Base-by-base conservation (phyloP, 2,329 filamentous ascomycete species). In the Myotisia sp. region DNA sequence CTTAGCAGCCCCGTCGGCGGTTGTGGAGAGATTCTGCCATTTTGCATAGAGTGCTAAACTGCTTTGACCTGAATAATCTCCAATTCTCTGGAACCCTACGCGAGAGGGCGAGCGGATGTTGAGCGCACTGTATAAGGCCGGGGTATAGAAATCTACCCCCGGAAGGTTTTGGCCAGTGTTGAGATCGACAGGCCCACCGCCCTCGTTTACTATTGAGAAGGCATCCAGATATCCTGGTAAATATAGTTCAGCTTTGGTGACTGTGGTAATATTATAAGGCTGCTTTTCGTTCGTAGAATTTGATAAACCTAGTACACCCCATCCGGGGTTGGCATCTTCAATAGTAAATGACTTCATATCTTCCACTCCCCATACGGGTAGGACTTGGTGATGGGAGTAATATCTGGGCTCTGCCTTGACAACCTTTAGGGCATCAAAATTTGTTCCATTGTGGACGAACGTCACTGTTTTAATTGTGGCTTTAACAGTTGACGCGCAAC, bases 401-500 rank as follows among this genome's bases (percentile, higher is more conserved):
- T 26, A 29, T 40, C 65, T 65, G 3, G 53, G 44, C 10, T 36
- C 32, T 5, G 66, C 44, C 6, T 46, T 44, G 2, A 43, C 42
- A 2, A 66, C 48, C 2, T 41, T 42, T 0, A 67, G 44, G 2
- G 47, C 46, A 5, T 47, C 42, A 0, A 67, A 38, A 4, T 44
- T 48, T 0, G 59, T 62, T 3, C 56, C 56, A 39, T 67, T 67
- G 41, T 50, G 54, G 1, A 44, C 40, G 40, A 69, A 66, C 0
- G 45, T 45, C 5, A 64, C 59, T 0, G 56, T 60, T 40, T 67
- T 67, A 36, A 69, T 52, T 1, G 50, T 56, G 2, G 63, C 63
- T 28, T 58, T 58, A 3, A 57, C 41, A 0, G 58, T 46, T 0
- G 53, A 55, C 1, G 62, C 61, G 40, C 64, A 68, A 0, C 51